Conservation (phyloP, 2,329 filamentous ascomycete genomes). For the Neonectria ditissima region DNA sequence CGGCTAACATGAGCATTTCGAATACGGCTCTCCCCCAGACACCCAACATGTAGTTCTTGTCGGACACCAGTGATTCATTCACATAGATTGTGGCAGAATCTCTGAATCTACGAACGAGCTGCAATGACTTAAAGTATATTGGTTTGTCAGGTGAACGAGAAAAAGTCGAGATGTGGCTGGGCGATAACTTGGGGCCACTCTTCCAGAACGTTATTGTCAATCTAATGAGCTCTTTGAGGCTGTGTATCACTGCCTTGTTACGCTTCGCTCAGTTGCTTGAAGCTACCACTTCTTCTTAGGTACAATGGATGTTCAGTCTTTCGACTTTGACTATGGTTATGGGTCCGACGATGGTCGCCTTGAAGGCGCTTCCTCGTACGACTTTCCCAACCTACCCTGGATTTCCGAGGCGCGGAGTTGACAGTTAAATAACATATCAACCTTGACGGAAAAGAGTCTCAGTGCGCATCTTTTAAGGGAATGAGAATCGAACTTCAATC, state of each 20-base stretch:
- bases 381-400: neutral
- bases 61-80: neutral
- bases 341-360: neutral
- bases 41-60: neutral
- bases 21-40: neutral
- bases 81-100: neutral
- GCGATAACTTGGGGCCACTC: neutral
- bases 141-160: neutral
- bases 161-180: neutral
- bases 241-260: neutral
- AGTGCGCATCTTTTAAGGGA: too few relatives aligned
- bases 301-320: neutral
- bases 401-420: too few relatives aligned
- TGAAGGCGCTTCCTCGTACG: neutral
- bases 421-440: too few relatives aligned
- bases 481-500: neutral
- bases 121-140: neutral
- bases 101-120: neutral
- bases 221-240: neutral
- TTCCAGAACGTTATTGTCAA: neutral
- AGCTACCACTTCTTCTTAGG: neutral
- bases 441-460: too few relatives aligned
- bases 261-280: neutral
- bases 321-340: too few relatives aligned
- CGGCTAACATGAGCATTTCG: neutral